phyloP scores from a whole-genome alignment of 2,329 filamentous ascomycete species.

The Falciphora oryzae region DNA sequence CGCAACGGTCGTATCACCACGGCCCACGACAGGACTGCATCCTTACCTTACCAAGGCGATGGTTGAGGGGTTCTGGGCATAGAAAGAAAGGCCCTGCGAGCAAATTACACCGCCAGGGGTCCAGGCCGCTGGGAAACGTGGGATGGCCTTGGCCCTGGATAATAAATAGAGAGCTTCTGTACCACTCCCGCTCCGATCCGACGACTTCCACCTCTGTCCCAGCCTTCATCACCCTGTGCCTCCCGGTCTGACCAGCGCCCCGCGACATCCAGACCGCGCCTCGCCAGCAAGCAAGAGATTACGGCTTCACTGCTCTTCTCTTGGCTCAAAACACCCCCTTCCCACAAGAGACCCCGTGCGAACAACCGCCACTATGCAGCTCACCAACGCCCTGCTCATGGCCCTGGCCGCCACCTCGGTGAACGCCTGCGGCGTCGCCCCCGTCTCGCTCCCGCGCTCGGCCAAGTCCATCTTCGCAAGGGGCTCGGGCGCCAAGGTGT shows the following conservation, averaged over 20 bases:
- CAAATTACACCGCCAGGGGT: not conserved
- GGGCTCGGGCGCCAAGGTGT: conserved; percentile 42
- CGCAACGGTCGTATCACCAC: not conserved
- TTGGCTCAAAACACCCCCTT: not conserved
- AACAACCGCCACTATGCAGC: conserved; percentile 2
- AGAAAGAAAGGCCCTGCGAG: too few species aligned
- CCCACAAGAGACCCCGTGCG: not conserved
- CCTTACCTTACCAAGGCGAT: not conserved
- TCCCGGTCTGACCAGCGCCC: not conserved
- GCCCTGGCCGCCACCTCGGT: conserved; percentile 8
- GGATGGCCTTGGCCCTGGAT: not conserved
- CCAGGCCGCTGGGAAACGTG: not conserved
- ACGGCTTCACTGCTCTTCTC: not conserved
- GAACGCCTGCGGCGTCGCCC: conserved; percentile 7
- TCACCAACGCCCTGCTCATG: conserved; percentile 5
- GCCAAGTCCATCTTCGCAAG: conserved; percentile 8
- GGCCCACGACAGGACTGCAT: not conserved
- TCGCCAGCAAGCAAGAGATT: not conserved
- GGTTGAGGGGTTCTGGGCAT: not conserved
- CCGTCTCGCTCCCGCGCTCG: conserved; percentile 6
- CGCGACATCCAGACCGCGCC: not conserved
- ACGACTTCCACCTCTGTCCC: not conserved
- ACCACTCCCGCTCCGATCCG: not conserved
- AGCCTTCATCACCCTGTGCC: not conserved
- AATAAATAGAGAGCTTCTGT: not conserved